Base-by-base conservation (phyloP, 495 filamentous ascomycete genomes). In the Daldinia bambusicola region DNA sequence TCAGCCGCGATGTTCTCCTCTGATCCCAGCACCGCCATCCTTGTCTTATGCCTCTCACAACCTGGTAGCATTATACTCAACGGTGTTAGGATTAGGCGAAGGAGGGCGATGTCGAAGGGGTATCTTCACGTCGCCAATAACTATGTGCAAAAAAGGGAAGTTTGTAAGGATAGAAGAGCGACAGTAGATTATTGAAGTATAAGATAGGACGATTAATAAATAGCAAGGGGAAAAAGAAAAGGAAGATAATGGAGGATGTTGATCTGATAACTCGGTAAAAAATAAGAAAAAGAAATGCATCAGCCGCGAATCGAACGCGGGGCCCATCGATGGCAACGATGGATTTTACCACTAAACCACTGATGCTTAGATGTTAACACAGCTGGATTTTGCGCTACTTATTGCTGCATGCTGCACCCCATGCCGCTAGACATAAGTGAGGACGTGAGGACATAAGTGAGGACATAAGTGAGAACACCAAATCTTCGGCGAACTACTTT, bases 321-420 rank as follows among this genome's bases (percentile, higher is more conserved):
- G 81, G 81, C 81, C 79, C 81, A 82, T 83, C 81, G 80, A 83
- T 83, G 81, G 81, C 81, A 83, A 83, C 81, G 81, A 83, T 82
- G 81, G 79, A 82, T 83, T 83, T 82, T 83, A 83, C 81, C 81
- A 83, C 81, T 83, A 83, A 82, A 82, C 79, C 80, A 82, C 80
- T 80, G 77, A 79, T 77, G 76, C 75, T 61, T 56, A 26, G 13
- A 38, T 37, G 13, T 66, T 45, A 38, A 8, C n/a, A n/a, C n/a
- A n/a, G 6, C 8, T 3, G 32, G 30, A n/a, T 1, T 14, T 53
- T 53, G 22, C 0, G 0, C 3, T 53, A 32, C 50, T 32, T 53
- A 30, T 53, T 32, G 22, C 50, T 10, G 22, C 6, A 18, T 18
- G 7, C 1, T 9, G 1, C 13, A 7, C 37, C 37, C 43, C 7